A percentile compares a stretch with the other conserved stretches of the same genome.
These are phyloP conservation scores for Pleurotus tuoliensis DNA, from an alignment of 768 basidiomycete species.

Conservation along the genomic window DNA sequence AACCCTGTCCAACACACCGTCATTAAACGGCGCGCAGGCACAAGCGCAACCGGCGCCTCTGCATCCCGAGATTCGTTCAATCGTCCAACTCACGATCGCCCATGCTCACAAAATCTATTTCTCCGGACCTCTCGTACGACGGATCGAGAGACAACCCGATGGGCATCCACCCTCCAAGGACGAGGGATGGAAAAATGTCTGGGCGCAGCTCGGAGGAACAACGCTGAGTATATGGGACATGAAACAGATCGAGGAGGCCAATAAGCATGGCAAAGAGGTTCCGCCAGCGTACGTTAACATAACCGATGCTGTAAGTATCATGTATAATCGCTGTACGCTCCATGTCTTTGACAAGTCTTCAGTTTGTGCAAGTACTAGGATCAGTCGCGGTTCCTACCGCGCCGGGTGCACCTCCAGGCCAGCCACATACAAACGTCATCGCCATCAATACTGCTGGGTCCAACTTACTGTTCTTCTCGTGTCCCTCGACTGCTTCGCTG, in stretches of 20 bases:
- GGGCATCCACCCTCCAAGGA: slow-evolving; percentile 67
- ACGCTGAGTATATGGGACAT: slow-evolving; percentile 92
- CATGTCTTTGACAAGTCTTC: slow-evolving; percentile 8
- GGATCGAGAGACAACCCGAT: slow-evolving; percentile 74
- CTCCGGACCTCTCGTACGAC: slow-evolving; percentile 77
- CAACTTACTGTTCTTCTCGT: slow-evolving; percentile 87
- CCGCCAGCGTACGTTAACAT: slow-evolving; percentile 86
- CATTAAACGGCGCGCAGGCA: slow-evolving; percentile 3
- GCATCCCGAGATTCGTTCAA: slow-evolving; percentile 80
- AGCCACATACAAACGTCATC: slow-evolving; percentile 73
- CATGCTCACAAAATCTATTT: slow-evolving; percentile 87
- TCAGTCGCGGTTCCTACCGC: slow-evolving; percentile 64
- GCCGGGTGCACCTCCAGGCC: slow-evolving; percentile 36
- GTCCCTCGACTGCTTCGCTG: slow-evolving; percentile 64
- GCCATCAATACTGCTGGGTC: slow-evolving; percentile 93
- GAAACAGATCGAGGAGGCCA: slow-evolving; percentile 82
- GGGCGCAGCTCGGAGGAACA: slow-evolving; percentile 88
- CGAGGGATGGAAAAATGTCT: slow-evolving; percentile 80
- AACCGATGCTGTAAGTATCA: slow-evolving; percentile 73
- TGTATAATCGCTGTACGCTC: slow-evolving; percentile 9
- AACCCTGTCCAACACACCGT: slow-evolving; percentile 8
- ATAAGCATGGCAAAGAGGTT: slow-evolving; percentile 72
- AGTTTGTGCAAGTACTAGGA: slow-evolving; percentile 81
- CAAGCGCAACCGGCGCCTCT: slow-evolving; percentile 30
- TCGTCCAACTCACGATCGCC: slow-evolving; percentile 67